Conservation (phyloP, 2,329 filamentous ascomycete species). For the Raffaelea arxii region DNA sequence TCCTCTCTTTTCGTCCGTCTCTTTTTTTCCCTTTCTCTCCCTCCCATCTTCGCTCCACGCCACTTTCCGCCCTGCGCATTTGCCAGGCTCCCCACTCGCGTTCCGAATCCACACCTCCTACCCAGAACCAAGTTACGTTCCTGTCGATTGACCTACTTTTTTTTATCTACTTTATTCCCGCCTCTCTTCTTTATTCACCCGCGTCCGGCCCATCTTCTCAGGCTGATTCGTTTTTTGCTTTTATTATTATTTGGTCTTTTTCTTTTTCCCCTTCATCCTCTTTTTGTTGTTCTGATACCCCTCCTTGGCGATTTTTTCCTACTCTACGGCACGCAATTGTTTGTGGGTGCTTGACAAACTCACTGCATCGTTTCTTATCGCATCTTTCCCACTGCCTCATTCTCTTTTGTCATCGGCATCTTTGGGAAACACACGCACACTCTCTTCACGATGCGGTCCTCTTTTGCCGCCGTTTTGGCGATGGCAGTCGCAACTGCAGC, state of each 20-base stretch:
- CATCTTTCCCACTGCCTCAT: no score
- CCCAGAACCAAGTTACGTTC: background rate
- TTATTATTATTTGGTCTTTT: no score
- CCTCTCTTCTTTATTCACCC: background rate
- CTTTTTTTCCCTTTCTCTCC: background rate
- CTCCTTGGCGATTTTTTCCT: background rate
- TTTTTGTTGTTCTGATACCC: background rate
- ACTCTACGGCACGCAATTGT: background rate
- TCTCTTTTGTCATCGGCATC: no score
- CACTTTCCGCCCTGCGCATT: background rate
- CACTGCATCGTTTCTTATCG: background rate
- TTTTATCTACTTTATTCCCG: slow-evolving; percentile 1
- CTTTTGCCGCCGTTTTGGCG: slow-evolving; percentile 5
- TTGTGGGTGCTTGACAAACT: background rate
- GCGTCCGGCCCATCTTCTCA: background rate
- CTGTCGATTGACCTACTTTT: no score
- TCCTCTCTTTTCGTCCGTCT: background rate
- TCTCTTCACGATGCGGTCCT: slow-evolving; percentile 6
- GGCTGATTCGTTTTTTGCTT: no score
- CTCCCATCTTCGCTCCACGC: background rate
- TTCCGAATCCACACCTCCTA: background rate
- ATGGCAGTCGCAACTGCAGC: slow-evolving; percentile 19
- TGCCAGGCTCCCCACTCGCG: background rate
- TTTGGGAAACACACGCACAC: background rate
- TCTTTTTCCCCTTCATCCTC: background rate